phyloP scores from a whole-genome alignment of 306 rosid species.

The Fragaria vesca region DNA sequence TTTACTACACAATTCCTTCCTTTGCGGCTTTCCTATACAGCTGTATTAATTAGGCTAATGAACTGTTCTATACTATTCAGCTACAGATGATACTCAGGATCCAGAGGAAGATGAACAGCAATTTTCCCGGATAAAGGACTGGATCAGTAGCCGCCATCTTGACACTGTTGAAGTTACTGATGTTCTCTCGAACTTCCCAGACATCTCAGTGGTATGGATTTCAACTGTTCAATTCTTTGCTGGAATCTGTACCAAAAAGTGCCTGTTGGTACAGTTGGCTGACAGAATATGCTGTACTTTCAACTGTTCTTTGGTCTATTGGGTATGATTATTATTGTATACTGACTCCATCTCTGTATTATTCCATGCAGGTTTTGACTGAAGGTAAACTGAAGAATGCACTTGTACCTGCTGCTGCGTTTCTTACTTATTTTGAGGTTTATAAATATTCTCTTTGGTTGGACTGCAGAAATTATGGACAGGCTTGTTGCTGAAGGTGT shows the following conservation, averaged over 20 bases:
- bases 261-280: background rate
- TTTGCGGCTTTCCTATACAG: background rate
- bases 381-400: no score
- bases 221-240: conserved; percentile 9
- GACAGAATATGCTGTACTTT: background rate
- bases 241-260: background rate
- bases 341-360: conserved; percentile 22
- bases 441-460: conserved; percentile 23
- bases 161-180: conserved; percentile 71
- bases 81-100: no score
- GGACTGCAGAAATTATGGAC: background rate
- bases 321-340: background rate
- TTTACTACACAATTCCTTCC: background rate
- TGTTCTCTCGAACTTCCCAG: conserved; percentile 29
- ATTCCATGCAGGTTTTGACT: no score
- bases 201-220: conserved; percentile 14
- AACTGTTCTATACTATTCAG: conserved; percentile 13
- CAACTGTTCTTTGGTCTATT: background rate
- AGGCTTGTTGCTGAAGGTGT: conserved; percentile 66
- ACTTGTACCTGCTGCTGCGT: background rate
- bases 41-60: background rate
- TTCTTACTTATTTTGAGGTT: background rate
- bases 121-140: conserved; percentile 64
- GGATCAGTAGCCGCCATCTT: conserved; percentile 61
- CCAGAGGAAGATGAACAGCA: conserved; percentile 42